A percentile compares a stretch with the other conserved stretches of the same genome.
phyloP scores from a whole-genome alignment of 257 asterid species.

The Salvia miltiorrhiza region DNA sequence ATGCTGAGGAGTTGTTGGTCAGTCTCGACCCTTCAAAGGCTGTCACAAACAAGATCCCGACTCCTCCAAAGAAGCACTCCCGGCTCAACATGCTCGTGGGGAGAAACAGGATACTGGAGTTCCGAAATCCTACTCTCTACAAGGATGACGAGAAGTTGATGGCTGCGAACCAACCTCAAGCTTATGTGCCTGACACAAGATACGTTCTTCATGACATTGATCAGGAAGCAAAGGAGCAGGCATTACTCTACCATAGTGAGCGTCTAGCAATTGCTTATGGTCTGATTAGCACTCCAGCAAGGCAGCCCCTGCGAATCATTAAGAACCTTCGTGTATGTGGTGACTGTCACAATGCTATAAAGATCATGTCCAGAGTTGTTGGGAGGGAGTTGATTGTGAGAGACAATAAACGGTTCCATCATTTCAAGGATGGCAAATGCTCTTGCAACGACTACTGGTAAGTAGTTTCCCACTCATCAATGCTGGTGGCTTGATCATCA shows the following conservation, averaged over 20 bases:
- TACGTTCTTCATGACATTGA: constrained; percentile 96
- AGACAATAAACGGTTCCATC: constrained; percentile 91
- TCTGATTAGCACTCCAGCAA: constrained; percentile 82
- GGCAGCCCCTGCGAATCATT: constrained; percentile 83
- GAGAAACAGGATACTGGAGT: constrained; percentile 66
- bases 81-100: constrained; percentile 84
- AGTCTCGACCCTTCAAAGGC: constrained; percentile 72
- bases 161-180: constrained; percentile 86
- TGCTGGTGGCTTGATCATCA: not conserved
- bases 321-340: constrained; percentile 49
- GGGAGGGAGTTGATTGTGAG: constrained; percentile 93
- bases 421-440: constrained; percentile 91
- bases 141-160: constrained; percentile 90
- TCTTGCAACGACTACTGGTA: constrained; percentile 96
- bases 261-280: constrained; percentile 96
- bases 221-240: constrained; percentile 98
- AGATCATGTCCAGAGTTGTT: constrained; percentile 94
- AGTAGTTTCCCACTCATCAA: not conserved
- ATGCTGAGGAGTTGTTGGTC: constrained; percentile 72
- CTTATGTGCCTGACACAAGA: constrained; percentile 88
- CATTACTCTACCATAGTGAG: constrained; percentile 88
- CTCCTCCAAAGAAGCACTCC: constrained; percentile 73
- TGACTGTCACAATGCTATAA: constrained; percentile 68
- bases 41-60: constrained; percentile 53
- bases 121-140: constrained; percentile 65